Base-by-base conservation (phyloP, 192 early-diverging fungal species). In the Podila verticillata region DNA sequence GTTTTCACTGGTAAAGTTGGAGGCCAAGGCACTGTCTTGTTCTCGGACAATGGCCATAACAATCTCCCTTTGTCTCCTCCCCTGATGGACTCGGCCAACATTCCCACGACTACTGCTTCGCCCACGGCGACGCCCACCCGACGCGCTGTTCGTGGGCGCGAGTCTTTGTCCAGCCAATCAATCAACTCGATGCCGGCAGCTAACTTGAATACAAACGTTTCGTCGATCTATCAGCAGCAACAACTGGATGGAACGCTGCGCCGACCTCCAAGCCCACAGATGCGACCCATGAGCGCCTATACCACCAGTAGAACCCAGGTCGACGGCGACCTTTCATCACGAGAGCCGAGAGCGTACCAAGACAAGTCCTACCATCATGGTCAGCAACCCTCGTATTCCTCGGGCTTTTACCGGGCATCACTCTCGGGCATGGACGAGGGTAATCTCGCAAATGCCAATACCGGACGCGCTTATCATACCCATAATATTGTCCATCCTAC, bases 101-200 rank as follows among this genome's bases (percentile, higher is more conserved):
- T 44, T 17, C 63, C 64, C 32, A 54, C 24, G 22, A 26, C n/a
- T 7, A 3, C 51, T 9, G 7, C 49, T 22, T 51, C 15, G 49
- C 49, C 20, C 20, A 24, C 13, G 17, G 22, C 62, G 5, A 30
- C 64, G 13, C 29, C 66, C 1, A 39, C 63, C 5, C 69, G 77
- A 30, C 65, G 77, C 54, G 61, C 65, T 9, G 57, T 80, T n/a
- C 64, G 70, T 29, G 70, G 77, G 9, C 69, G 77, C 30, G 77
- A 72, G 31, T 36, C 77, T 0, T 24, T 32, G 10, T 49, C 70
- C 0, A 39, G 57, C 9, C 28, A 59, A 12, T 31, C 61, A 1
- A 44, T 72, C 51, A 72, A 64, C 66, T 80, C 77, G 22, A 80
- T 80, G 77, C 77, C 77, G 0, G 63, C 67, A 3, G 70, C 65